phyloP scores from a whole-genome alignment of 108 stramenopile genomes.

The Cylindrotheca closterium region DNA sequence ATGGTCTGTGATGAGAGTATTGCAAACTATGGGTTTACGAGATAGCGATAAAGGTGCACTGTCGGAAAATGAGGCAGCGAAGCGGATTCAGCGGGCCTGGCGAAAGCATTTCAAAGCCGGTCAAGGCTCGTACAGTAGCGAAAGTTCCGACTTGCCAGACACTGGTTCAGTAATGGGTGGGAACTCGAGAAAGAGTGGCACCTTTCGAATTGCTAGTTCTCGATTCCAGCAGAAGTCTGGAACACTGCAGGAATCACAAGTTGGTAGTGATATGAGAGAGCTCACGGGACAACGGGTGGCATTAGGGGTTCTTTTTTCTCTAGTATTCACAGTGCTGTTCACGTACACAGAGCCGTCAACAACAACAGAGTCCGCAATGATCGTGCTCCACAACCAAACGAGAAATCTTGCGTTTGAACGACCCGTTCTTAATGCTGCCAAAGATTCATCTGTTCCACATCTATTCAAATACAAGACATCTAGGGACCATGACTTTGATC shows the following conservation, averaged over 20 bases:
- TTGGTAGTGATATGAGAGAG: conserved; percentile 78
- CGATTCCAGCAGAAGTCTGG: conserved; percentile 28
- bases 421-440: conserved; percentile 50
- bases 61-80: conserved; percentile 28
- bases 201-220: conserved; percentile 1
- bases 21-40: conserved; percentile 6
- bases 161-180: neutral
- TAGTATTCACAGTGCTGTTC: conserved; percentile 54
- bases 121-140: neutral
- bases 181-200: neutral
- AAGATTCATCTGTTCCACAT: conserved; percentile 44
- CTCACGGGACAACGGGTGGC: conserved; percentile 78
- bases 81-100: conserved; percentile 50
- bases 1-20: neutral
- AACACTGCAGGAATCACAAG: conserved; percentile 43
- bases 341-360: conserved; percentile 39
- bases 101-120: conserved; percentile 11
- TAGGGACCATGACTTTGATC: neutral
- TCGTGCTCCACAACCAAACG: conserved; percentile 56
- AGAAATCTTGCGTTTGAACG: conserved; percentile 28
- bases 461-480: conserved; percentile 44
- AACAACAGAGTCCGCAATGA: conserved; percentile 37
- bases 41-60: conserved; percentile 4
- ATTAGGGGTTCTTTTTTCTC: conserved; percentile 52
- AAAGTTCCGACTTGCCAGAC: neutral